phyloP scores from a whole-genome alignment of 1,139 yeast species.

The Debaryomycetaceae sp. region DNA sequence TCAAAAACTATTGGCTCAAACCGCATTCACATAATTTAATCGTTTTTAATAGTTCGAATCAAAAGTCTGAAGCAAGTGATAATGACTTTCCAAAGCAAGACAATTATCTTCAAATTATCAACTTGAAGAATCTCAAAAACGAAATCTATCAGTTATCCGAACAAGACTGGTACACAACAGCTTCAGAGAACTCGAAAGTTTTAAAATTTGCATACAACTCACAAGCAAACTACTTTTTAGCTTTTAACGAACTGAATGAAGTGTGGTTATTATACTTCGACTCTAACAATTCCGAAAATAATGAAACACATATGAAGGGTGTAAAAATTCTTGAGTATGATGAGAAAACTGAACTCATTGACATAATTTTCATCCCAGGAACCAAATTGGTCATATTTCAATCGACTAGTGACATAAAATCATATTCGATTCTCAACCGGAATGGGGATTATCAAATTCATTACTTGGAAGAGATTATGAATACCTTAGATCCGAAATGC shows the following conservation, averaged over 20 bases:
- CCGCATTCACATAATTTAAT: slow-evolving; percentile 39
- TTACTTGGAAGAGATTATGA: slow-evolving; percentile 11
- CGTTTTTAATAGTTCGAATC: slow-evolving; percentile 25
- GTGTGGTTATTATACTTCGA: slow-evolving; percentile 27
- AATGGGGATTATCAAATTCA: slow-evolving; percentile 7
- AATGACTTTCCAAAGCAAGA: slow-evolving; percentile 7
- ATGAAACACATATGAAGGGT: slow-evolving; percentile 14
- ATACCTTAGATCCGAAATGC: slow-evolving; percentile 1
- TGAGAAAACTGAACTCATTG: slow-evolving; percentile 5
- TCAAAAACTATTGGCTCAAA: slow-evolving; percentile 35
- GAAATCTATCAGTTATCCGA: slow-evolving; percentile 26
- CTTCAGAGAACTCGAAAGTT: slow-evolving; percentile 14
- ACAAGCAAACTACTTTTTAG: slow-evolving; percentile 27
- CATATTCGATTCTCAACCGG: slow-evolving; percentile 12
- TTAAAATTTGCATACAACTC: slow-evolving; percentile 22
- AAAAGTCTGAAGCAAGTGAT: slow-evolving; percentile 7
- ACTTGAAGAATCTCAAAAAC: slow-evolving; percentile 31
- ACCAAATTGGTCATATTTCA: slow-evolving; percentile 19
- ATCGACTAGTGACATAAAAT: slow-evolving; percentile 8
- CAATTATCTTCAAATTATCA: slow-evolving; percentile 30
- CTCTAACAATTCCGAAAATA: slow-evolving; percentile 5
- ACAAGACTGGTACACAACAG: slow-evolving; percentile 26
- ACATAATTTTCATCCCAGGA: slow-evolving; percentile 25
- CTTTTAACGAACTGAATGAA: slow-evolving; percentile 27
- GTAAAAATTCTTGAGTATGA: slow-evolving; percentile 10